Conservation (phyloP, 208 protist species). For the Sergeia podlipaevii region DNA sequence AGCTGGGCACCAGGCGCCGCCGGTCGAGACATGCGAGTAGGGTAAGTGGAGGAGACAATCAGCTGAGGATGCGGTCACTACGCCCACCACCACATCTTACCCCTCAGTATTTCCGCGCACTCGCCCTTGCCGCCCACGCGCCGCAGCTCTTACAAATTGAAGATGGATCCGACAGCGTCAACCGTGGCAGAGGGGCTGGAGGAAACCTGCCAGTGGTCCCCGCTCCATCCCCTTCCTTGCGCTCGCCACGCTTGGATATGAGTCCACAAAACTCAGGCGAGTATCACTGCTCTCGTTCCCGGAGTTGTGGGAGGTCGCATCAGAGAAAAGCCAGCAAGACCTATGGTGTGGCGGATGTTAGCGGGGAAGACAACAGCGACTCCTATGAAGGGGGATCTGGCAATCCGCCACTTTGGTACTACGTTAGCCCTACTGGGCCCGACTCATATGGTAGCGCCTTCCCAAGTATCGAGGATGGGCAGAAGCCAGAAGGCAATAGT, state of each 20-base stretch:
- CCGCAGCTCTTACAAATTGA: slow-evolving; percentile 38
- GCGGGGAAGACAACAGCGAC: too few relatives aligned
- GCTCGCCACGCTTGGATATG: too few relatives aligned
- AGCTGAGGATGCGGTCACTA: not conserved
- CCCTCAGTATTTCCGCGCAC: slow-evolving; percentile 65
- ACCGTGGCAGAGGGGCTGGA: not conserved
- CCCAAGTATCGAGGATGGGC: too few relatives aligned
- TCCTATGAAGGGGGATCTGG: too few relatives aligned
- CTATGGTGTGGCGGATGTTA: too few relatives aligned
- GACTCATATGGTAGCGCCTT: too few relatives aligned
- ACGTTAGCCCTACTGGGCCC: slow-evolving; percentile 17
- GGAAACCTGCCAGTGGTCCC: not conserved
- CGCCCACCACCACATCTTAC: slow-evolving; percentile 16
- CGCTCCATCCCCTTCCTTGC: not conserved
- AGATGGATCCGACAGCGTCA: not conserved
- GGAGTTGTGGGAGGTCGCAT: too few relatives aligned
- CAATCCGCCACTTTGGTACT: not conserved
- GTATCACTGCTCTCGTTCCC: too few relatives aligned
- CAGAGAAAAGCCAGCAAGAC: too few relatives aligned
- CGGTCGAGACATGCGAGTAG: not conserved
- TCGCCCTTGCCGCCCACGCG: slow-evolving; percentile 8
- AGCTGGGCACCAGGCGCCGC: not conserved
- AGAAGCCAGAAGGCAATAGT: slow-evolving; percentile 21
- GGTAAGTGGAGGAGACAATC: not conserved
- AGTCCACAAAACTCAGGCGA: too few relatives aligned